These are phyloP conservation scores for Trifolium repens DNA, from an alignment of 306 rosid species.

Conservation along the genomic window DNA sequence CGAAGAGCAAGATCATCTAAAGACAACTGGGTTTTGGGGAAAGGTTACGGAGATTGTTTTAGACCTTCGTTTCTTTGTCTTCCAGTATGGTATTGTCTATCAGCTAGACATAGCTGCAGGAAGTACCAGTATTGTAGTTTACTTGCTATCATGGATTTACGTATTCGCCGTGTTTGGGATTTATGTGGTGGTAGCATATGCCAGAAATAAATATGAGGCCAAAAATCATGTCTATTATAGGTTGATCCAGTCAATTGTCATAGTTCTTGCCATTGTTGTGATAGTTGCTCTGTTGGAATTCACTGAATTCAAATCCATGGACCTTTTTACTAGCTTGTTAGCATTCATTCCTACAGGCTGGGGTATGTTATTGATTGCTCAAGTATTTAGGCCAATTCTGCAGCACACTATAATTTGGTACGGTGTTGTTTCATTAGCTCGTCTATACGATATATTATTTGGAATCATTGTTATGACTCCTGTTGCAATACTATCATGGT, in stretches of 20 bases:
- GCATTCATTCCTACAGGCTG: conserved; percentile 94
- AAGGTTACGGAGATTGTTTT: conserved; percentile 73
- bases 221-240: conserved; percentile 81
- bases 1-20: conserved; percentile 88
- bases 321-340: conserved; percentile 74
- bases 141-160: conserved; percentile 80
- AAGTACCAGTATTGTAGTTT: conserved; percentile 68
- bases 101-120: conserved; percentile 74
- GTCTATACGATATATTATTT: conserved; percentile 75
- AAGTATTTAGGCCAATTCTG: conserved; percentile 71
- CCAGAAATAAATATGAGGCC: conserved; percentile 61
- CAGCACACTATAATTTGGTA: conserved; percentile 63
- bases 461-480: conserved; percentile 77
- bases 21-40: conserved; percentile 76
- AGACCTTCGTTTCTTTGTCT: conserved; percentile 82
- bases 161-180: conserved; percentile 63
- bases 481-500: conserved; percentile 83
- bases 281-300: conserved; percentile 66
- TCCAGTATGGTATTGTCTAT: conserved; percentile 81
- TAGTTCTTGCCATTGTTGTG: conserved; percentile 55
- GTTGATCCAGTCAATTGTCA: conserved; percentile 68
- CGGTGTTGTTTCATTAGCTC: conserved; percentile 63
- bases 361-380: conserved; percentile 82
- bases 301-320: conserved; percentile 61
- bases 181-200: conserved; percentile 64